Base-by-base conservation (phyloP, 2,329 filamentous ascomycete genomes). In the Mollisiaceae sp. region DNA sequence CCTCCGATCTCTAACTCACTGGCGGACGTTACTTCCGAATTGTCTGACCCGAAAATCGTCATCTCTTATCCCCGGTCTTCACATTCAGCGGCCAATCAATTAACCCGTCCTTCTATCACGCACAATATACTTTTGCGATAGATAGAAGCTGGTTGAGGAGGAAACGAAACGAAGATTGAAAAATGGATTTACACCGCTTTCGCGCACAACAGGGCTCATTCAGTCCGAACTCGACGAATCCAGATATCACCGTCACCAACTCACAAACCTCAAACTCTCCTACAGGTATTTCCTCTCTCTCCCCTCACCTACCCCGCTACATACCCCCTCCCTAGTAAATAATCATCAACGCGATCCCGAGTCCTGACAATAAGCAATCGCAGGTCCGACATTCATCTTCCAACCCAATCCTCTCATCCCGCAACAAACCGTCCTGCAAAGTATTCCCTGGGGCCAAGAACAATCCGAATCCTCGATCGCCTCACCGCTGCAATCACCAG, bases 121-220 rank as follows among this genome's bases (percentile, higher is more conserved):
- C 24, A 54, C 4, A 18, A 35, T 6, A 11, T 54, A 2, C 22
- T 54, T 4, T 35, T 32, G 12, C 24, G 14, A 32, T 54, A 15
- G n/a, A n/a, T n/a, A n/a, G n/a, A n/a, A n/a, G 22, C 32, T 35
- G 50, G 32, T 35, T 32, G 27, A 32, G 27, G 50, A 1, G 50
- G 50, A 27, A 32, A 18, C 12, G 27, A 32, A 6, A 3, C 27
- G 27, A 32, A 15, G 22, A 35, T 32, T 6, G 2, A 47, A 54
- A 54, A 14, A 54, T 54, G 50, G 50, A 54, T 54, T 35, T 54
- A 35, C 50, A 54, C 11, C 50, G 24, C 32, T 54, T 54, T n/a
- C 50, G 50, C 18, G 50, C 11, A 11, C 22, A 54, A 12, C 50
- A 54, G 24, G 22, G 50, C 24, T 54, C 50, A 5, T 54, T 54